Base-by-base conservation (phyloP, 177 flowering plant genomes). In the Vitis hybrid region DNA sequence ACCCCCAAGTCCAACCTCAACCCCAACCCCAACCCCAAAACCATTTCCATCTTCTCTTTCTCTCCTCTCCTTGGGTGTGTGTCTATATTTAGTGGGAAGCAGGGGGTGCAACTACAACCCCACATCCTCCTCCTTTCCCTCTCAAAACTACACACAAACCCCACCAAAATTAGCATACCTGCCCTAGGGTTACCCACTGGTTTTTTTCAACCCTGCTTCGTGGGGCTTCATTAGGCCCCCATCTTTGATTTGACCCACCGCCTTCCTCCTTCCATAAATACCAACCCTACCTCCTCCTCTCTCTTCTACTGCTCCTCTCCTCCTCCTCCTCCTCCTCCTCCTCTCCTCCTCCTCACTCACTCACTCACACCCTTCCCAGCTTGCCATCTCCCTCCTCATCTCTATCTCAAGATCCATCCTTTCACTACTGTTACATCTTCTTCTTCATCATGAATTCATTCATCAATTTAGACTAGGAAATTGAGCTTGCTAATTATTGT, bases 41-140 rank as follows among this genome's bases (percentile, higher is more conserved):
- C 54, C 65, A 13, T 32, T 61, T 52, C 62, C 46, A 61, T 68
- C 73, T 64, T 67, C 72, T 56, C 65, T 66, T 59, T 75, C 76
- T 72, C 75, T 72, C 68, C 68, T 60, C 19, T 62, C 54, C 11
- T 17, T 24, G 10, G 35, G 11, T 56, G 15, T 11, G 51, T 63
- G 59, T 73, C 78, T 81, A 77, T 79, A 79, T 79, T 75, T 79
- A 83, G 79, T 64, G 74, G 70, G 46, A 14, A 54, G 56, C 3
- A 5, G 67, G 51, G 67, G 65, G 65, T 75, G 70, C 69, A 67
- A 75, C 18, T 65, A 52, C 75, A 82, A 79, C 80, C 80, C 77
- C 76, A 77, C 79, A 77, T 6, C 60, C 35, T 67, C 70, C 69
- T 69, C 17, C 59, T 70, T 68, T 77, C 73, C 54, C 71, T 73